Evolutionary conservation across 495 filamentous ascomycete species (phyloP).

Genomic region (Neurospora sp.): DNA sequence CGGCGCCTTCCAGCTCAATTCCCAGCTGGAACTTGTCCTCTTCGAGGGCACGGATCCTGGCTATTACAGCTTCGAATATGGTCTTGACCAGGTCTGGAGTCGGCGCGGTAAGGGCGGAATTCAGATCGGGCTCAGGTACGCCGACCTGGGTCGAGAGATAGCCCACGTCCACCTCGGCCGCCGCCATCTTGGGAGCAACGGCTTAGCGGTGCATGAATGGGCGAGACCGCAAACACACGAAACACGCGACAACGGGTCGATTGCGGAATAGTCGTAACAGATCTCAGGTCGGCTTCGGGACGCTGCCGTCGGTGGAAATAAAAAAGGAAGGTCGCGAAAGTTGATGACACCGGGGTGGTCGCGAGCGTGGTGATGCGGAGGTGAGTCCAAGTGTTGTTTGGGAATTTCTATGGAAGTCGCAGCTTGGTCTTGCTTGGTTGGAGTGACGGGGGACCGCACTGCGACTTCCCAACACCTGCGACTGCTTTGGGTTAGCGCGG

Average conservation of each 20-base stretch:
- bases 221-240: not conserved
- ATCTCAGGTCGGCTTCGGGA: not conserved
- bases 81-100: conserved; percentile 65
- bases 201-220: conserved; percentile 12
- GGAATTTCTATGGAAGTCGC: not conserved
- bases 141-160: conserved; percentile 68
- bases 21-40: conserved; percentile 77
- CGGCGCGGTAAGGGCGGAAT: conserved; percentile 55
- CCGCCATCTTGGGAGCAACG: conserved; percentile 51
- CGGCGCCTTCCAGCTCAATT: conserved; percentile 86
- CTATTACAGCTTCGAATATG: conserved; percentile 55
- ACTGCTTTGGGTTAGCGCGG: not conserved
- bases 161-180: conserved; percentile 59
- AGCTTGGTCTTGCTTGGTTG: no score
- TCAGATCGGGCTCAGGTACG: conserved; percentile 57
- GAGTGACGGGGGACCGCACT: not conserved
- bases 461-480: not conserved
- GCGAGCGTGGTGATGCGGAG: not conserved
- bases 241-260: not conserved
- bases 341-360: not conserved
- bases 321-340: not conserved
- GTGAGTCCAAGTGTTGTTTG: not conserved
- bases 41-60: conserved; percentile 72
- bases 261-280: not conserved
- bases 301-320: not conserved